These are phyloP conservation scores for Alternaria brassicae DNA, from an alignment of 2,329 filamentous ascomycete genomes.

Conservation along the genomic window DNA sequence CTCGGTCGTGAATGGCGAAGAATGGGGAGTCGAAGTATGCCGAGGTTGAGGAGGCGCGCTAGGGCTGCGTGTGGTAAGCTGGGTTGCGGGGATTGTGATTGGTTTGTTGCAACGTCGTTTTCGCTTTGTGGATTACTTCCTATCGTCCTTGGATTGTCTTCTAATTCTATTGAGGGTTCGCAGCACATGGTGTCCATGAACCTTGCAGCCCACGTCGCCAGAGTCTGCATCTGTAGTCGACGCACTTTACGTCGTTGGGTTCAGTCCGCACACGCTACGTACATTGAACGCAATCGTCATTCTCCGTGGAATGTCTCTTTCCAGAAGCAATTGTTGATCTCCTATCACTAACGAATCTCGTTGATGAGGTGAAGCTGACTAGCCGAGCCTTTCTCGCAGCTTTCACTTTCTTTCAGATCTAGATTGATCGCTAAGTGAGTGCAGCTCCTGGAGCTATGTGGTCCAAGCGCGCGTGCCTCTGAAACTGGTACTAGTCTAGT, in stretches of 20 bases:
- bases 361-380: not conserved
- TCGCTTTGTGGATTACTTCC: not conserved
- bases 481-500: no score
- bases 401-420: not conserved
- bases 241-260: not conserved
- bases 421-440: no score
- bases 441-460: no score
- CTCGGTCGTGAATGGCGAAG: not conserved
- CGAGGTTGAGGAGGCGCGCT: constrained; percentile 11
- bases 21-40: constrained; percentile 8
- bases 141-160: not conserved
- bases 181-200: not conserved
- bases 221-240: not conserved
- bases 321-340: not conserved
- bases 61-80: not conserved
- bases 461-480: no score
- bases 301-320: not conserved
- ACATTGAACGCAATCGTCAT: not conserved
- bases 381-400: not conserved
- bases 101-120: constrained; percentile 1
- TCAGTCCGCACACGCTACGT: not conserved
- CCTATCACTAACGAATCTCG: not conserved
- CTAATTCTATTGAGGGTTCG: not conserved
- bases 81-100: constrained; percentile 9
- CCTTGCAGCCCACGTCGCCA: not conserved